Evolutionary conservation across 306 rosid genomes (phyloP), one percentile per base, ranked within the genome.

Genomic region (Fragaria iinumae): DNA sequence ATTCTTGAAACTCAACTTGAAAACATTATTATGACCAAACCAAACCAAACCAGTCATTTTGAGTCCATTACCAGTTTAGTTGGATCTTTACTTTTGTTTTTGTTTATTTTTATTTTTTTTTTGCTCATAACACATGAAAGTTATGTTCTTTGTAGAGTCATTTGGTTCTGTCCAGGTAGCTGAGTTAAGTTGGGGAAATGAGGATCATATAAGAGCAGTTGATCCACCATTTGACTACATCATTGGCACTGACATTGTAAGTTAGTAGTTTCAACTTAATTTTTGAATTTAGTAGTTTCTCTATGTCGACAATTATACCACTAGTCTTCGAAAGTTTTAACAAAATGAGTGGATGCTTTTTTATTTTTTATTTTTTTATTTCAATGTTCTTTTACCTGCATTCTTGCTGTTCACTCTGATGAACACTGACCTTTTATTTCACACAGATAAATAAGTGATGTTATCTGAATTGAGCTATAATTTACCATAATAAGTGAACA

Each of bases 191-290:
- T 95, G 97, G 97, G 98, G 98, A 74, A 91, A 90, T 41, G 84
- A 90, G 76, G 88, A 87, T 78, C 92, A 92, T 77, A 80, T 92
- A 78, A 84, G 80, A 79, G 97, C 93, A 41, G 94, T 90, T 76
- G 91, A 72, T 69, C 97, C 97, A 77, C 97, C 97, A 20, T 95
- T 92, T 88, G 97, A 92, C 83, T 88, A 87, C 83, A 86, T 95
- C 75, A 87, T 95, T 67, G 97, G 98, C 84, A 95, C 98, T 67
- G 97, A 95, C 32, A 89, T 95, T 81, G 98, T 92, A 88, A 88
- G 96, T 76, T 63, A 18, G 6, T 7, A 23, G 7, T 74, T 81
- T 21, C 36, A 34, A 23, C 49, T 43, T 47, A 65, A 32, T 6
- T 7, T 0, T 41, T 4, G 4, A 41, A 39, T 59, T 50, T 3